Base-by-base conservation (phyloP, 768 basidiomycete species). In the Serpula lacrymans region DNA sequence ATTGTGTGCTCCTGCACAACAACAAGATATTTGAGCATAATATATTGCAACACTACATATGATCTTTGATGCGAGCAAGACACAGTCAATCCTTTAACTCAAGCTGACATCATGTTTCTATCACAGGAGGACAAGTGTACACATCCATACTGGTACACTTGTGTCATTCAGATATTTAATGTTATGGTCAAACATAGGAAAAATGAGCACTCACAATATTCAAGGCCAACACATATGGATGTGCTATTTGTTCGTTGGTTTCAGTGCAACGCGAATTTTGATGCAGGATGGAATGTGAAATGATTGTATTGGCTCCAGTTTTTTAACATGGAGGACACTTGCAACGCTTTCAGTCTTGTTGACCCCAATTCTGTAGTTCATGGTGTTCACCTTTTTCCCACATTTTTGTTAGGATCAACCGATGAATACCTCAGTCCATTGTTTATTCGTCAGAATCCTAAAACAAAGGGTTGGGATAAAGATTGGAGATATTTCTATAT, bases 181-280 rank as follows among this genome's bases (percentile, higher is more conserved):
- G 20, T 43, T 2, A 30, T 38, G 5, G 43, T 50, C 1, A 12
- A 45, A 17, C 37, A 53, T 5, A 1, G 28, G 0, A 7, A 42
- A 46, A 56, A 17, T 14, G 17, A 10, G 0, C 6, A 16, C 1
- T 37, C 54, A 3, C 17, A 16, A 3, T 41, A 25, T 14, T 45
- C 36, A 1, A 13, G 16, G 0, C 39, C 32, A 3, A 34, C 48
- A 6, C 43, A 42, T 1, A 63, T 75, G 50, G 58, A 70, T 2
- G 63, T 75, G 13, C 44, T 76, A 2, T 74, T 66, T 53, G 67
- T 77, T 0, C 51, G 54, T 0, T 70, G 70, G 66, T 57, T 60
- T 62, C 45, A 45, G 47, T 1, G 29, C 42, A 0, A 50, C 58
- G 11, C 51, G 57, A 0, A 51, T 75, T 0, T 48, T 40, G 25